Evolutionary conservation across 2,329 filamentous ascomycete genomes (phyloP).

Genomic region (Didymella segeticola): DNA sequence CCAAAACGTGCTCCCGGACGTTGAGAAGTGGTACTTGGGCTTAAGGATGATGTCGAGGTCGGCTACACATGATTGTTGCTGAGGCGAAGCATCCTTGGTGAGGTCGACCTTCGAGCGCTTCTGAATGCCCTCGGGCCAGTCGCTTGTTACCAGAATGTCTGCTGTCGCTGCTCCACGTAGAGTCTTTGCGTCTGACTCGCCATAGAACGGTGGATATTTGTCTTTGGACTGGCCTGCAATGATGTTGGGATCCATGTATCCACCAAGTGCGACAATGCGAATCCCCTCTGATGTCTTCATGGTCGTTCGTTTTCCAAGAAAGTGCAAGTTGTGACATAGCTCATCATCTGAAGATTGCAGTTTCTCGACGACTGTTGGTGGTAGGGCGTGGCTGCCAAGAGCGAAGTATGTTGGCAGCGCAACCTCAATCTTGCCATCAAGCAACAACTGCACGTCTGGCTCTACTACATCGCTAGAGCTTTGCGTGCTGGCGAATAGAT

Average conservation of each 20-base stretch:
- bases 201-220: conserved; percentile 79
- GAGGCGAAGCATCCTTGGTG: conserved; percentile 60
- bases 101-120: conserved; percentile 70
- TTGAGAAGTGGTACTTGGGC: conserved; percentile 89
- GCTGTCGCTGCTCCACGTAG: conserved; percentile 78
- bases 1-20: conserved; percentile 75
- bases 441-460: conserved; percentile 65
- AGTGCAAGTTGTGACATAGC: conserved; percentile 90
- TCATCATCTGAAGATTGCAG: conserved; percentile 72
- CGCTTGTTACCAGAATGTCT: conserved; percentile 85
- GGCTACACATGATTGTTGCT: conserved; percentile 71
- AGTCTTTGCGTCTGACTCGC: conserved; percentile 74
- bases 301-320: conserved; percentile 80
- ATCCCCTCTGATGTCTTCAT: conserved; percentile 91
- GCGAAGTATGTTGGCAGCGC: conserved; percentile 92
- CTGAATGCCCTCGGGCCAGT: conserved; percentile 81
- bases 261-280: conserved; percentile 85
- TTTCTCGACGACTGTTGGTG: conserved; percentile 72
- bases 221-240: conserved; percentile 71
- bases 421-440: conserved; percentile 75
- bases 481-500: conserved; percentile 72
- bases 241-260: conserved; percentile 68
- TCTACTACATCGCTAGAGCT: conserved; percentile 60
- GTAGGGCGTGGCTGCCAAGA: conserved; percentile 75
- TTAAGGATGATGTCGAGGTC: conserved; percentile 80